These are phyloP conservation scores for Suillus americanus DNA, from an alignment of 768 basidiomycete species.

Conservation along the genomic window DNA sequence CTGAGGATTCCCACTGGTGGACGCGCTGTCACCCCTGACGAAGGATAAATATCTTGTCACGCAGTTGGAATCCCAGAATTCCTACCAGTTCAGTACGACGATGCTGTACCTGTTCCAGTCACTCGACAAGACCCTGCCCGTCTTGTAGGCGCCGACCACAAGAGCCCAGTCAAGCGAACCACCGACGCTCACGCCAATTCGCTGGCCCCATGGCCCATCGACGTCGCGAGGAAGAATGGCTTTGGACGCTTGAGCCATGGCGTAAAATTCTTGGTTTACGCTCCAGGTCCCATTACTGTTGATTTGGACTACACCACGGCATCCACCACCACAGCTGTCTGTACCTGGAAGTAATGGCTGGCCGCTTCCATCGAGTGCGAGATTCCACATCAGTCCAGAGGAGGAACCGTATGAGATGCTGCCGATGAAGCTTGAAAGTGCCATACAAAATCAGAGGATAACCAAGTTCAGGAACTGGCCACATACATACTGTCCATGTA, in stretches of 20 bases:
- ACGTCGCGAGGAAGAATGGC: conserved; percentile 68
- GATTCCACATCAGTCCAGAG: conserved; percentile 71
- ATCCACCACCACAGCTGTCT: conserved; percentile 62
- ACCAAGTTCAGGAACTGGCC: not conserved
- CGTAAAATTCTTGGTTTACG: conserved; percentile 75
- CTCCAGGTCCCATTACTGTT: conserved; percentile 62
- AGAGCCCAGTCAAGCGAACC: conserved; percentile 59
- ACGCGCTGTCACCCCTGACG: conserved; percentile 46
- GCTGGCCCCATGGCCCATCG: conserved; percentile 66
- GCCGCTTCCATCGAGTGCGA: conserved; percentile 63
- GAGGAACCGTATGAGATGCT: conserved; percentile 31
- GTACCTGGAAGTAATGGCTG: conserved; percentile 67
- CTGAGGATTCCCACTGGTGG: conserved; percentile 53
- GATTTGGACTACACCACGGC: conserved; percentile 65
- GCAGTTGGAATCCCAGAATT: not conserved
- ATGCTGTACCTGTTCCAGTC: conserved; percentile 69
- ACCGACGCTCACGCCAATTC: conserved; percentile 62
- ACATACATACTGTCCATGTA: conserved; percentile 66
- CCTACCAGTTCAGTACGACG: conserved; percentile 70
- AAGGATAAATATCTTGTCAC: not conserved
- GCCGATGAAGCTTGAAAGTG: conserved; percentile 38
- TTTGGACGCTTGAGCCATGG: conserved; percentile 75
- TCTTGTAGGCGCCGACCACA: conserved; percentile 65
- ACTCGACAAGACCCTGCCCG: conserved; percentile 46
- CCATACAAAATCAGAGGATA: conserved; percentile 15